Evolutionary conservation across 192 early-diverging fungal species (phyloP).

Genomic region (Radiomyces spectabilis): DNA sequence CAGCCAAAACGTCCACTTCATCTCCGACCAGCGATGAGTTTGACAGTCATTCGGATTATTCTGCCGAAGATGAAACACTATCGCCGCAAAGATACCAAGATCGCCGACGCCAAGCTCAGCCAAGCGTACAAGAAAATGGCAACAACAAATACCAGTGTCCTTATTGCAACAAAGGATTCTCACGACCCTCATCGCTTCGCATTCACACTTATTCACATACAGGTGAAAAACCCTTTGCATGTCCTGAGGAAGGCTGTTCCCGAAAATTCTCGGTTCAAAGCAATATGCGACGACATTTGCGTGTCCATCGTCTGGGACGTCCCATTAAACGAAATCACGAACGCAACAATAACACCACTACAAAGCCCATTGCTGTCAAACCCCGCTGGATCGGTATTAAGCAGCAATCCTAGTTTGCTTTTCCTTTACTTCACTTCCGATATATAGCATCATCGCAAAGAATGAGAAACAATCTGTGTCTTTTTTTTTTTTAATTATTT

Average conservation of each 20-base stretch:
- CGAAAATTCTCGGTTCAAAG: slow-evolving; percentile 23
- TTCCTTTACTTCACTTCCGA: too few relatives aligned
- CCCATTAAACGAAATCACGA: neutral
- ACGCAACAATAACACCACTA: neutral
- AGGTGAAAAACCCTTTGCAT: slow-evolving; percentile 52
- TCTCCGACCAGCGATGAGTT: neutral
- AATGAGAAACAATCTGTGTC: neutral
- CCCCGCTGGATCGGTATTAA: slow-evolving; percentile 1
- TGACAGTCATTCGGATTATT: neutral
- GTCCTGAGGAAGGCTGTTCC: slow-evolving; percentile 26
- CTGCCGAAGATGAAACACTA: neutral
- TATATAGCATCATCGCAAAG: too few relatives aligned
- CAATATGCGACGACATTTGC: slow-evolving; percentile 26
- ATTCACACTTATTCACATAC: slow-evolving; percentile 58
- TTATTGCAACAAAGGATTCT: slow-evolving; percentile 51
- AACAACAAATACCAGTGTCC: slow-evolving; percentile 37
- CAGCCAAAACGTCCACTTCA: neutral
- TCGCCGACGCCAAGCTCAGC: neutral
- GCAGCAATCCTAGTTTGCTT: too few relatives aligned
- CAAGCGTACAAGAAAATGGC: neutral
- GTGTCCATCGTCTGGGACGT: slow-evolving; percentile 25
- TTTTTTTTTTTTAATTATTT: neutral
- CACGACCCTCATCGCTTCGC: slow-evolving; percentile 48
- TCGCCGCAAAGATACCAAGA: neutral
- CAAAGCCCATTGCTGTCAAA: slow-evolving; percentile 1